These are phyloP conservation scores for Achaetomium macrosporum DNA, from an alignment of 2,329 filamentous ascomycete species.

Conservation along the genomic window DNA sequence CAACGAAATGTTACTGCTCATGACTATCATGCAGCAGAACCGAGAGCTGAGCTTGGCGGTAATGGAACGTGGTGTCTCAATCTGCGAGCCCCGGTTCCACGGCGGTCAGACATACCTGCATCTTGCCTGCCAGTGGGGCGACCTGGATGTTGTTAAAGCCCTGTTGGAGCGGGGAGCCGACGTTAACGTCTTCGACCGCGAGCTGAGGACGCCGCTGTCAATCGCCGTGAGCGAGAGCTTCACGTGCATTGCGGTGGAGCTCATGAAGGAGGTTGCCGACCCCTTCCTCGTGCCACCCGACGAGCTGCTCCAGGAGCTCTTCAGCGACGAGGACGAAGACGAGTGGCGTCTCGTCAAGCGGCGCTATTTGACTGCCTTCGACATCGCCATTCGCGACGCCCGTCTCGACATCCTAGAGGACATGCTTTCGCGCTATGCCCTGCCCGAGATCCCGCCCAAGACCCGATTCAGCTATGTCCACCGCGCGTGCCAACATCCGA, in stretches of 20 bases:
- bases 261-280: conserved; percentile 24
- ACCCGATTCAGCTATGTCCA: conserved; percentile 17
- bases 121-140: conserved; percentile 21
- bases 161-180: conserved; percentile 23
- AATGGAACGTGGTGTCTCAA: conserved; percentile 19
- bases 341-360: conserved; percentile 16
- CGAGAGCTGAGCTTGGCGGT: conserved; percentile 19
- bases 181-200: conserved; percentile 23
- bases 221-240: conserved; percentile 19
- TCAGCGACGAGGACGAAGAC: conserved; percentile 9
- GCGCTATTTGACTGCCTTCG: conserved; percentile 21
- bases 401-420: conserved; percentile 17
- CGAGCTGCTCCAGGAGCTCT: conserved; percentile 14
- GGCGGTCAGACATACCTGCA: conserved; percentile 23
- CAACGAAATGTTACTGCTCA: conserved; percentile 22
- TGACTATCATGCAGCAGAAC: conserved; percentile 19
- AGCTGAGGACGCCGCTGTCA: conserved; percentile 20
- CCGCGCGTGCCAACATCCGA: conserved; percentile 16
- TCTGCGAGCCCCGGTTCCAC: conserved; percentile 18
- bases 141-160: conserved; percentile 17
- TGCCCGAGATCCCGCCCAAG: conserved; percentile 15
- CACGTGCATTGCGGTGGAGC: conserved; percentile 5
- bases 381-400: conserved; percentile 22
- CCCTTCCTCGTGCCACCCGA: conserved; percentile 22
- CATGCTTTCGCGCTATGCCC: conserved; percentile 18